Percentiles rank a stretch among this genome's conserved stretches.
Conservation (phyloP, 331 rosid genomes). For the Phaseolus coccineus region DNA sequence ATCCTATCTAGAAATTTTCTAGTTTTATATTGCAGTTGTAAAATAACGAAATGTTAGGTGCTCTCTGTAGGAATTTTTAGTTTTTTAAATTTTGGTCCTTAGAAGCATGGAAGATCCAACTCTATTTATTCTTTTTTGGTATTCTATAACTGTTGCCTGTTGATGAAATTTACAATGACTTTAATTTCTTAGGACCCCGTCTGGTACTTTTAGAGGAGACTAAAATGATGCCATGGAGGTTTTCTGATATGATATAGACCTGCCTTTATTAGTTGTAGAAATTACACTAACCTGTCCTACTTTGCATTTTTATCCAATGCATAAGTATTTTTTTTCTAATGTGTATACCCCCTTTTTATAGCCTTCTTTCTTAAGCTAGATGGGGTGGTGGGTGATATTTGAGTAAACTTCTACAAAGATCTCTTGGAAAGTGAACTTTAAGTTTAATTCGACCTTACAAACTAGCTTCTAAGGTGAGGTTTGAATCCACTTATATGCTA, state of each 20-base stretch:
- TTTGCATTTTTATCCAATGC: background rate
- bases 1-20: conserved; percentile 34
- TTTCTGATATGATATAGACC: conserved; percentile 4
- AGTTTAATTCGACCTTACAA: too few relatives aligned
- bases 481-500: too few relatives aligned
- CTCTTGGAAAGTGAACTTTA: too few relatives aligned
- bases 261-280: conserved; percentile 5
- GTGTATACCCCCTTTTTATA: background rate
- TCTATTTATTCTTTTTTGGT: conserved; percentile 1
- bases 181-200: conserved; percentile 3
- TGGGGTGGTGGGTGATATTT: background rate
- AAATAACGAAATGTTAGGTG: background rate
- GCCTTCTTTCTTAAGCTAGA: conserved; percentile 21
- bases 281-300: background rate
- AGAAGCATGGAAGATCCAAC: conserved; percentile 13
- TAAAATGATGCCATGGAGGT: background rate
- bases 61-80: background rate
- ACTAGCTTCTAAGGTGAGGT: too few relatives aligned
- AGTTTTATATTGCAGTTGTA: conserved; percentile 10
- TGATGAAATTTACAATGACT: conserved; percentile 15
- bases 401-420: conserved; percentile 3
- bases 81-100: conserved; percentile 23
- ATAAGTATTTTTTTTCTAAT: background rate
- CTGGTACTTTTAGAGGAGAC: background rate
- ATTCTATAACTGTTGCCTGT: background rate